A percentile compares a stretch with the other conserved stretches of the same genome.
phyloP scores from a whole-genome alignment of 164 flowering plant genomes.

The Houttuynia cordata region DNA sequence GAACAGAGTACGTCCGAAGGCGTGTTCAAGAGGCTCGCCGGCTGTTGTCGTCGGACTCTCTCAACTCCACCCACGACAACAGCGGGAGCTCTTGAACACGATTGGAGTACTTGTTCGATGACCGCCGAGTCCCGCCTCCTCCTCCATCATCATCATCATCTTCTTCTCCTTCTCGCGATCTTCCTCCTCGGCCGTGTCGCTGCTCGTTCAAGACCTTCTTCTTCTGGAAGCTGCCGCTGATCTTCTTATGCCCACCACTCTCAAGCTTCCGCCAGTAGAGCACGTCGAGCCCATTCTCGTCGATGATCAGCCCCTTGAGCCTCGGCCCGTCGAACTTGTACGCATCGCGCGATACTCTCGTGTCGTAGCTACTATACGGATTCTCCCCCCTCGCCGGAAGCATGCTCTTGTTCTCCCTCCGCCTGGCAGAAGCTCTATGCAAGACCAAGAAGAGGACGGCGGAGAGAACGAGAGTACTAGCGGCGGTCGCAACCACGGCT shows the following conservation, averaged over 20 bases:
- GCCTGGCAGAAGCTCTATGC: slow-evolving; percentile 8
- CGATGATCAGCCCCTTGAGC: slow-evolving; percentile 61
- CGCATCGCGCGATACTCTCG: slow-evolving; percentile 8
- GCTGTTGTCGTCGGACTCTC: slow-evolving; percentile 7
- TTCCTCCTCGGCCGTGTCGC: background rate
- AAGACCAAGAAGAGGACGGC: slow-evolving; percentile 43
- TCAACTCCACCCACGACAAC: background rate
- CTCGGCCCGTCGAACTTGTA: slow-evolving; percentile 29
- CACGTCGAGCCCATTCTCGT: slow-evolving; percentile 84
- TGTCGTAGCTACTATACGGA: background rate
- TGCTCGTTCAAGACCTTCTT: slow-evolving; percentile 12
- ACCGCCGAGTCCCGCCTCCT: background rate
- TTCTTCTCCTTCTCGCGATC: background rate
- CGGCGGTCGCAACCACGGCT: slow-evolving; percentile 62
- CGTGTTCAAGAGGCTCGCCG: slow-evolving; percentile 3
- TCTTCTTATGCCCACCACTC: slow-evolving; percentile 9
- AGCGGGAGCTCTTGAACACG: slow-evolving; percentile 1
- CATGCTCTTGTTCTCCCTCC: background rate
- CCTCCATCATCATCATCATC: background rate
- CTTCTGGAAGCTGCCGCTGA: slow-evolving; percentile 20
- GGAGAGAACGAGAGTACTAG: slow-evolving; percentile 41
- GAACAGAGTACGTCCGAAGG: background rate
- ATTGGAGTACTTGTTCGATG: background rate
- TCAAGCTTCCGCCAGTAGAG: slow-evolving; percentile 73
- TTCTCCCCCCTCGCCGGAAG: background rate